These are phyloP conservation scores for Cyberlindnera meyerae DNA, from an alignment of 805 yeast species.

Conservation along the genomic window DNA sequence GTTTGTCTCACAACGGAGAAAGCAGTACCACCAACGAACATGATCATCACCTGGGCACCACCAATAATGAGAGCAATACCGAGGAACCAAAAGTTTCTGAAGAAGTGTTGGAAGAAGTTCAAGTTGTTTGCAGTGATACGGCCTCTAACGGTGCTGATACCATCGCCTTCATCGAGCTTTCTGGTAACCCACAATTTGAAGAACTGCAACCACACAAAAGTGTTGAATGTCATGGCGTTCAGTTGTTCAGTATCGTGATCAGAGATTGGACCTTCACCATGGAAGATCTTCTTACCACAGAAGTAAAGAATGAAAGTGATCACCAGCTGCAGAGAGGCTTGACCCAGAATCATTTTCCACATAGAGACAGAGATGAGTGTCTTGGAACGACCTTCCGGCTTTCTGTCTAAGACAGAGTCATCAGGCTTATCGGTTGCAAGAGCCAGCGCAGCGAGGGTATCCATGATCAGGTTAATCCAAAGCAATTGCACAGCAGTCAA, in stretches of 20 bases:
- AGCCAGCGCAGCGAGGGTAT: constrained; percentile 95
- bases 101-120: constrained; percentile 78
- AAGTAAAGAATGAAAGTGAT: constrained; percentile 81
- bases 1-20: constrained; percentile 79
- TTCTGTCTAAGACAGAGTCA: constrained; percentile 66
- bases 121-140: constrained; percentile 61
- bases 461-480: constrained; percentile 98
- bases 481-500: constrained; percentile 94
- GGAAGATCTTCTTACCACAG: constrained; percentile 63
- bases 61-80: constrained; percentile 69
- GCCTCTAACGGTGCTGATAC: constrained; percentile 48
- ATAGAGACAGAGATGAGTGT: constrained; percentile 84
- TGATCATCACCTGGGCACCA: constrained; percentile 80
- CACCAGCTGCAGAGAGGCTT: constrained; percentile 69
- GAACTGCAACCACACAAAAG: constrained; percentile 97
- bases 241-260: constrained; percentile 53
- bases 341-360: constrained; percentile 98
- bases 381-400: constrained; percentile 76
- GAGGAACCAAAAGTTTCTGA: constrained; percentile 78
- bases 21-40: constrained; percentile 97
- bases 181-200: constrained; percentile 90
- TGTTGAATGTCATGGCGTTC: constrained; percentile 84
- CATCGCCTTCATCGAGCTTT: constrained; percentile 84
- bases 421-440: constrained; percentile 97
- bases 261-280: constrained; percentile 26